phyloP scores from a whole-genome alignment of 768 basidiomycete species.

The Porphyrellus cyaneotinctus region DNA sequence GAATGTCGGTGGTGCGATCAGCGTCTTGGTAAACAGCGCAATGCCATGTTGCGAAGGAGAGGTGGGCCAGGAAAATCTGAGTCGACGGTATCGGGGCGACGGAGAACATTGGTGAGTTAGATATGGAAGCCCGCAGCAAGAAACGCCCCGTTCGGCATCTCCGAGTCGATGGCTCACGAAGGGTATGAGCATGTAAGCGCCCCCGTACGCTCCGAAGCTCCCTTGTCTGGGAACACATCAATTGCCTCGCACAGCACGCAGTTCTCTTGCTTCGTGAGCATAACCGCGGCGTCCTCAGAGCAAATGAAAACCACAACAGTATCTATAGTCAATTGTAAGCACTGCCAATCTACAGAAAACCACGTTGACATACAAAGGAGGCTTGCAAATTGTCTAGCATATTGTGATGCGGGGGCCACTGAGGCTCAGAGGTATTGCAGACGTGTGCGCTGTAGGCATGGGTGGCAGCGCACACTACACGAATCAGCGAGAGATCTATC shows the following conservation, averaged over 20 bases:
- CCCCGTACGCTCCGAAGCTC: too few relatives aligned
- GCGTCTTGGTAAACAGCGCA: background rate
- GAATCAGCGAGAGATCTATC: too few relatives aligned
- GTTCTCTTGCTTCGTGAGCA: slow-evolving; percentile 23
- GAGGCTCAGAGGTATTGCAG: too few relatives aligned
- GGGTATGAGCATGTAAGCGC: slow-evolving; percentile 24
- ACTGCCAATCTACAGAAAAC: too few relatives aligned
- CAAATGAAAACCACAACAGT: background rate
- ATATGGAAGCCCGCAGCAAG: slow-evolving; percentile 7
- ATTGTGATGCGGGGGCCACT: too few relatives aligned
- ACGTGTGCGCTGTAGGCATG: too few relatives aligned
- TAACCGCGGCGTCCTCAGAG: too few relatives aligned
- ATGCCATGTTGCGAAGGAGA: background rate
- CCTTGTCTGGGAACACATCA: too few relatives aligned
- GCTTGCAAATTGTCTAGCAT: too few relatives aligned
- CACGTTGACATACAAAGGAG: too few relatives aligned
- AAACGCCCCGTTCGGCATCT: slow-evolving; percentile 8
- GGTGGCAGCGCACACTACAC: too few relatives aligned
- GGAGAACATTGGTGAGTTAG: slow-evolving; percentile 9
- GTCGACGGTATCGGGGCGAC: background rate
- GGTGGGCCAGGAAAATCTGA: background rate
- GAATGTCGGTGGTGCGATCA: background rate
- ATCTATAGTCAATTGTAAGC: too few relatives aligned
- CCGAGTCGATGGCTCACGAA: slow-evolving; percentile 14
- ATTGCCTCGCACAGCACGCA: slow-evolving; percentile 8